Evolutionary conservation across 176 grass and related monocot species (phyloP), one percentile per base, ranked within the genome.

Genomic region (Oryza glumipatula): DNA sequence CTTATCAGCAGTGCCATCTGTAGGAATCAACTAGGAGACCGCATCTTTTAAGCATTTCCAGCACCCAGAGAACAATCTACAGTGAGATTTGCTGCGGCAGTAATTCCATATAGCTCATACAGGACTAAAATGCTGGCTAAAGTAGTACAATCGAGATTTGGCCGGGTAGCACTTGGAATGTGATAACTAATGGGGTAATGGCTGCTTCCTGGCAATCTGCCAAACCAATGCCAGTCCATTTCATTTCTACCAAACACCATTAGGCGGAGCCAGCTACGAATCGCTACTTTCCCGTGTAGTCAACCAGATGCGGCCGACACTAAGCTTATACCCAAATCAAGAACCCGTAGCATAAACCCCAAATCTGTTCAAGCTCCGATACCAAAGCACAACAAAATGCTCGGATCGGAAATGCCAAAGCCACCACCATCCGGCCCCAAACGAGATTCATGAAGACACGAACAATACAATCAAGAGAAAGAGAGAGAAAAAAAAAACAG

Each of bases 341-440:
- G 44, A 78, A 56, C 9, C 73, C 14, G 61, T 45, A 72, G 26
- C 10, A 56, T 6, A 26, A 83, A 48, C 16, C 39, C 49, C 64
- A 26, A 61, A 15, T 32, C 14, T 22, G 10, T 2, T 43, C 30
- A 9, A 74, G 2, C 47, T 44, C 80, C 19, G 11, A 5, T 13
- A 33, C 30, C 39, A 47, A 48, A 74, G 45, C 49, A 3, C 38
- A 17, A 9, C 1, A 9, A 39, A 36, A 68, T 17, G 49, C 51
- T 32, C 69, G 75, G 75, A 75, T 87, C 84, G n/a, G 43, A 74
- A 78, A 83, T 5, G 47, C 21, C 47, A 11, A 26, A 26, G 26
- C 26, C 26, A 26, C 26, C 26, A 26, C 26, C 26, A 11, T 6
- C 6, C 9, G 43, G 30, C 5, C 9, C 23, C 0, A 26, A 36